phyloP scores from a whole-genome alignment of 1,284 basidiomycete genomes.

The Schizopora paradoxa region DNA sequence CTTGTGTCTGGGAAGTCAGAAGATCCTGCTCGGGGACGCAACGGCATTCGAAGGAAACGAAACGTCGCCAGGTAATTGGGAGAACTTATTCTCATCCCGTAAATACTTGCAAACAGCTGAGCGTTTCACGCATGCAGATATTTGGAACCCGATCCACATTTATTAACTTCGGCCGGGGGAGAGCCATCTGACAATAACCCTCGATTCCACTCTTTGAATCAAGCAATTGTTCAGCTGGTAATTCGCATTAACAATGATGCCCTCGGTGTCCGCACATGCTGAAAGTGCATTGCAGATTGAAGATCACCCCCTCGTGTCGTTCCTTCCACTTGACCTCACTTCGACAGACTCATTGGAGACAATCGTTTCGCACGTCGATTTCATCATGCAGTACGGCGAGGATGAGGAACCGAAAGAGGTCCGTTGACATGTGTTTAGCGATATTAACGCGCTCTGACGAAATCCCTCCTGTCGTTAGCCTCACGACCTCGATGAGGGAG shows the following conservation, averaged over 20 bases:
- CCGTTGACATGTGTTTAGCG: slow-evolving; percentile 20
- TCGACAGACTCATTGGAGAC: slow-evolving; percentile 86
- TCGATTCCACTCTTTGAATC: slow-evolving; percentile 89
- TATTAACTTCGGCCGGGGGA: slow-evolving; percentile 65
- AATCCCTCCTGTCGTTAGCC: slow-evolving; percentile 43
- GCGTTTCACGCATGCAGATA: slow-evolving; percentile 66
- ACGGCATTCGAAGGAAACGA: slow-evolving; percentile 65
- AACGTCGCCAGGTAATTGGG: slow-evolving; percentile 69
- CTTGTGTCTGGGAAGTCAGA: slow-evolving; percentile 69
- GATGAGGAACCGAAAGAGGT: slow-evolving; percentile 91
- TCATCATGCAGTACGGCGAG: slow-evolving; percentile 95
- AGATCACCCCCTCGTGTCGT: slow-evolving; percentile 96
- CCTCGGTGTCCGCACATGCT: slow-evolving; percentile 6
- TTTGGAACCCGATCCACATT: slow-evolving; percentile 93
- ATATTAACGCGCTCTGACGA: not conserved
- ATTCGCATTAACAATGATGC: slow-evolving; percentile 5
- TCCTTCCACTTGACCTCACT: slow-evolving; percentile 91
- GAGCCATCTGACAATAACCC: slow-evolving; percentile 70
- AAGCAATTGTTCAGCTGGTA: slow-evolving; percentile 92
- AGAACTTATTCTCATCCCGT: slow-evolving; percentile 7
- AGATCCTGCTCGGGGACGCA: slow-evolving; percentile 60
- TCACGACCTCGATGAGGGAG: slow-evolving; percentile 83
- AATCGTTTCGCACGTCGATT: slow-evolving; percentile 94
- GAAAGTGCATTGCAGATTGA: slow-evolving; percentile 73
- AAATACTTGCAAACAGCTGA: slow-evolving; percentile 2